Conservation (phyloP, 176 grass and related monocot genomes). For the Aegilops longissima region DNA sequence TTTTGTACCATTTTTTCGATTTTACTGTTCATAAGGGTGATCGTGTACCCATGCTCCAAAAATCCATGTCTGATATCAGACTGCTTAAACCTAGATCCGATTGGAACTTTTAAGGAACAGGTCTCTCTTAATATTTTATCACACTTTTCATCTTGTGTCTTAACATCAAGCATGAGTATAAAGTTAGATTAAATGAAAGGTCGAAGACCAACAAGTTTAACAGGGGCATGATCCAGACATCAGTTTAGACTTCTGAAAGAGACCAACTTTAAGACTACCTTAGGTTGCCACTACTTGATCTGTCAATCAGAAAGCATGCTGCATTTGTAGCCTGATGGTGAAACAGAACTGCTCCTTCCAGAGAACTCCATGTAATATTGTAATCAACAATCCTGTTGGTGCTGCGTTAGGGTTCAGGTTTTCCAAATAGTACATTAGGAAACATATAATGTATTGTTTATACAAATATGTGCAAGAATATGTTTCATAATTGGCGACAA, state of each 20-base stretch:
- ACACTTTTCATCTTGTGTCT: background rate
- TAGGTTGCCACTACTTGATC: background rate
- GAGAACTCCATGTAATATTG: slow-evolving; percentile 2
- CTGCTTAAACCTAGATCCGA: background rate
- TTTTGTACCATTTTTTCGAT: too few relatives aligned
- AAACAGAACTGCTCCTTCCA: slow-evolving; percentile 3
- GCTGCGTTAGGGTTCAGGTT: slow-evolving; percentile 8
- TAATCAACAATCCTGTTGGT: slow-evolving; percentile 19
- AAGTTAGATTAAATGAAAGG: background rate
- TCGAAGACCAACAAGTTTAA: background rate
- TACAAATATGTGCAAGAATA: background rate
- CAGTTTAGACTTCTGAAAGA: slow-evolving; percentile 11
- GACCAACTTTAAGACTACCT: background rate
- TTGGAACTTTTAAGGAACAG: background rate
- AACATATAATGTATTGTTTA: background rate
- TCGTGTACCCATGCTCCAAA: too few relatives aligned
- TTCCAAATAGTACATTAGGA: slow-evolving; percentile 1
- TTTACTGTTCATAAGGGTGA: too few relatives aligned
- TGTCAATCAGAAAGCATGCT: slow-evolving; percentile 11
- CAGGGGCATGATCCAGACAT: background rate
- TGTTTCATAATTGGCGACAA: background rate
- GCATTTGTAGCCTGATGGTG: slow-evolving; percentile 13
- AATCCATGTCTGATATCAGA: background rate
- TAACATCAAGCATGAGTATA: background rate
- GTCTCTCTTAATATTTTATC: background rate